Evolutionary conservation across 2,329 filamentous ascomycete genomes (phyloP).

Genomic region (Fusarium hainanense): DNA sequence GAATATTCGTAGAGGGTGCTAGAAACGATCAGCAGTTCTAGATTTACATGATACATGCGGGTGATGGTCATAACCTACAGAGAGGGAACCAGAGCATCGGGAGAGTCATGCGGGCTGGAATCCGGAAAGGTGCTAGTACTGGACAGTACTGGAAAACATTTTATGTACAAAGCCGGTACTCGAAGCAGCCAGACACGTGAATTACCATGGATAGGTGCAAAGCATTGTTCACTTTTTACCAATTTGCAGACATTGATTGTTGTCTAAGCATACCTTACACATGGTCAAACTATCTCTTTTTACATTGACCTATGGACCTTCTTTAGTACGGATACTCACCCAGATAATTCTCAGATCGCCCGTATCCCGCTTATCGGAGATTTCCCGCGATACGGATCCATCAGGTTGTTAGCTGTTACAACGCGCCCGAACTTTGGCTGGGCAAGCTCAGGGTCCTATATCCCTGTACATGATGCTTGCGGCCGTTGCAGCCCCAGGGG

Average conservation of each 20-base stretch:
- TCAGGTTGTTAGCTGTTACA: constrained; percentile 12
- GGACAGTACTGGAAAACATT: background rate
- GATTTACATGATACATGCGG: background rate
- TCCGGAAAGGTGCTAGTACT: background rate
- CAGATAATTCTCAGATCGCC: constrained; percentile 14
- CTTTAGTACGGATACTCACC: background rate
- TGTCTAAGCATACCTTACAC: background rate
- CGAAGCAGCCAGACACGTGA: background rate
- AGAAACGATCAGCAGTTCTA: constrained; percentile 21
- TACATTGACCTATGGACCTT: background rate
- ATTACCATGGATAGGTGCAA: background rate
- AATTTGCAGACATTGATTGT: background rate
- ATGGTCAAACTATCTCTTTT: background rate
- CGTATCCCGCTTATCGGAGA: constrained; percentile 44
- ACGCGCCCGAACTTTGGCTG: constrained; percentile 17
- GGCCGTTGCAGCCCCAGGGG: background rate
- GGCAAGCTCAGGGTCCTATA: constrained; percentile 25
- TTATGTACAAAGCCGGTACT: background rate
- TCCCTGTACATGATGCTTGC: constrained; percentile 22
- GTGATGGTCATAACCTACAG: background rate
- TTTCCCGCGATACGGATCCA: constrained; percentile 34
- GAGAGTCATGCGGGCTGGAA: background rate
- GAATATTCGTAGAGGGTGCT: background rate
- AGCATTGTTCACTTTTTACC: background rate
- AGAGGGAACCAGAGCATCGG: background rate